A percentile compares a stretch with the other conserved stretches of the same genome.
Evolutionary conservation across 352 stramenopile species (phyloP).

Genomic region (Ochromonadaceae sp.): DNA sequence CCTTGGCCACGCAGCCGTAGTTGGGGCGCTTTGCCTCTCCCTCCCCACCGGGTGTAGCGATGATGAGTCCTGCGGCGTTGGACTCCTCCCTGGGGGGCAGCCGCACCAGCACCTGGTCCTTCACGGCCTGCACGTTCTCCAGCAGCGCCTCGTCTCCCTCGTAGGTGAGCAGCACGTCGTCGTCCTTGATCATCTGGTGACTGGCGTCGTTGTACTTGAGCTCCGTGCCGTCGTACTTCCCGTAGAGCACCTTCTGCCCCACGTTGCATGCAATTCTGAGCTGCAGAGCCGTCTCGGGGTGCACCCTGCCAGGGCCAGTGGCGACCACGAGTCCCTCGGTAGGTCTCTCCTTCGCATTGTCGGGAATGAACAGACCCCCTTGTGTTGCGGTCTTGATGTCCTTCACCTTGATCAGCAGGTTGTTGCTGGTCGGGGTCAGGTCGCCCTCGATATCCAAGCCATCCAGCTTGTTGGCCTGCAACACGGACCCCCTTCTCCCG

Average conservation of each 20-base stretch:
- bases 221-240: slow-evolving; percentile 14
- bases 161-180: slow-evolving; percentile 14
- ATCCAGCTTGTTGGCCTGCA: neutral
- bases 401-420: slow-evolving; percentile 3
- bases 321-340: slow-evolving; percentile 7
- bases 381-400: neutral
- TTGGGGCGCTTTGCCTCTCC: neutral
- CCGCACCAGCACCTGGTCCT: slow-evolving; percentile 7
- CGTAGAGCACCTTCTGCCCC: neutral
- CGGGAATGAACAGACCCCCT: slow-evolving; percentile 9
- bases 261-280: neutral
- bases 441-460: neutral
- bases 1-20: neutral
- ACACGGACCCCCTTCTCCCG: too few relatives aligned
- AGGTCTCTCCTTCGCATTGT: slow-evolving; percentile 15
- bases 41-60: neutral
- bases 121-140: slow-evolving; percentile 5
- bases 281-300: neutral
- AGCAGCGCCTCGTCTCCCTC: neutral
- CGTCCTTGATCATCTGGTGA: slow-evolving; percentile 16
- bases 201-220: slow-evolving; percentile 11
- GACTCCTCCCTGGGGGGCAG: neutral
- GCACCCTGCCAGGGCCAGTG: neutral
- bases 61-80: neutral
- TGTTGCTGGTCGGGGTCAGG: neutral